phyloP scores from a whole-genome alignment of 2,329 filamentous ascomycete genomes.

The Hymenoscyphus salicellus region DNA sequence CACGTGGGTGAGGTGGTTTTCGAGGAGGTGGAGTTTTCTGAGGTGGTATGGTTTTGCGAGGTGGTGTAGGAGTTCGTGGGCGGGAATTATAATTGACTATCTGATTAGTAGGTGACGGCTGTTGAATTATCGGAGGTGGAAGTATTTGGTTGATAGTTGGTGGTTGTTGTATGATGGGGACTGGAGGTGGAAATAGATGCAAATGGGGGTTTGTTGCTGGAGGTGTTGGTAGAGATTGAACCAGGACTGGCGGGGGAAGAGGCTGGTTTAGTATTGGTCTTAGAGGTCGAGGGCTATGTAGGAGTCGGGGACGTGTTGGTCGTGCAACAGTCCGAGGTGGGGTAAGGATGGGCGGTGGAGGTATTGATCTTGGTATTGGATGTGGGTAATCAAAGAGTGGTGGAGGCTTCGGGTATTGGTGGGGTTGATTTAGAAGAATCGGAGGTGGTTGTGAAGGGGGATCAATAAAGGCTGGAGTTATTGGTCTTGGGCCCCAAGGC shows the following conservation, averaged over 20 bases:
- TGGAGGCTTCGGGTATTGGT: background rate
- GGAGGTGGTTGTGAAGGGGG: background rate
- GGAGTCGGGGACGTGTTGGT: background rate
- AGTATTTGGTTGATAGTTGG: background rate
- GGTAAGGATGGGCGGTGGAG: background rate
- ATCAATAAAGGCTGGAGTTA: background rate
- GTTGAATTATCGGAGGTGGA: background rate
- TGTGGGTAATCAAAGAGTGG: background rate
- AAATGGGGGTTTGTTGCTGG: background rate
- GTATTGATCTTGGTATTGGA: background rate
- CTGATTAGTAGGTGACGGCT: constrained; percentile 1
- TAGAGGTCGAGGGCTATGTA: background rate
- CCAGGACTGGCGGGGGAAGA: background rate
- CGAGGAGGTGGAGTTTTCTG: background rate
- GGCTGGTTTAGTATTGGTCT: background rate
- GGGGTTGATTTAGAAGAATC: background rate
- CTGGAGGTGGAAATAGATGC: background rate
- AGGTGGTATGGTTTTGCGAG: background rate
- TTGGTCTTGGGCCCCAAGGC: background rate
- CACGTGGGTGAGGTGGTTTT: background rate
- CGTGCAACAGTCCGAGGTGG: background rate
- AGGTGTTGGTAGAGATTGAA: background rate
- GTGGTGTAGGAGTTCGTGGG: background rate
- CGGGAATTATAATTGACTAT: background rate
- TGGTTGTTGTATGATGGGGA: background rate